A percentile compares a stretch with the other conserved stretches of the same genome.
phyloP scores from a whole-genome alignment of 495 filamentous ascomycete species.

The Chaetomium cochliodes region DNA sequence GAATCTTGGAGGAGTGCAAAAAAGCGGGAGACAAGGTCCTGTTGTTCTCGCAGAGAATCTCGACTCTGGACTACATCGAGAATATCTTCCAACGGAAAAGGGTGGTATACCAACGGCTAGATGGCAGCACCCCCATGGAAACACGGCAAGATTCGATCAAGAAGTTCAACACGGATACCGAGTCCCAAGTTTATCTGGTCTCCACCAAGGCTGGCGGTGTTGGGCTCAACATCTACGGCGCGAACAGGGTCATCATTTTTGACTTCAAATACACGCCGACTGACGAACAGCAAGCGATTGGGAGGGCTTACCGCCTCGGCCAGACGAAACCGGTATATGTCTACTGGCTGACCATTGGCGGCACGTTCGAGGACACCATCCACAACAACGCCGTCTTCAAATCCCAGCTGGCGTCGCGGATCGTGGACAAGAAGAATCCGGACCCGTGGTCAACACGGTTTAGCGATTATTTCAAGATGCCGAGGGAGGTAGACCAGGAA shows the following conservation, averaged over 20 bases:
- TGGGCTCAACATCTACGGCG: slow-evolving; percentile 78
- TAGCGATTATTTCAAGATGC: slow-evolving; percentile 57
- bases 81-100: slow-evolving; percentile 46
- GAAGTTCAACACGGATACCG: slow-evolving; percentile 58
- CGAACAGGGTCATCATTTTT: slow-evolving; percentile 85
- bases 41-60: slow-evolving; percentile 74
- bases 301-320: slow-evolving; percentile 82
- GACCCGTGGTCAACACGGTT: slow-evolving; percentile 54
- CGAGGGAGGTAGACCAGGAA: slow-evolving; percentile 51
- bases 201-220: slow-evolving; percentile 80
- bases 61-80: slow-evolving; percentile 68
- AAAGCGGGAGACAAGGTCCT: slow-evolving; percentile 67
- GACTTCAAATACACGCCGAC: slow-evolving; percentile 80
- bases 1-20: slow-evolving; percentile 64
- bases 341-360: slow-evolving; percentile 77
- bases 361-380: slow-evolving; percentile 73
- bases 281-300: slow-evolving; percentile 85
- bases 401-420: slow-evolving; percentile 68
- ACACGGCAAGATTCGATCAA: slow-evolving; percentile 61
- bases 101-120: slow-evolving; percentile 56
- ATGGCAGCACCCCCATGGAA: slow-evolving; percentile 57
- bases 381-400: slow-evolving; percentile 77
- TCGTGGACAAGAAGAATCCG: slow-evolving; percentile 80
- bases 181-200: slow-evolving; percentile 64
- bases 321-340: slow-evolving; percentile 82